Base-by-base conservation (phyloP, 75 land plant species). In the Ceratopteris richardii region DNA sequence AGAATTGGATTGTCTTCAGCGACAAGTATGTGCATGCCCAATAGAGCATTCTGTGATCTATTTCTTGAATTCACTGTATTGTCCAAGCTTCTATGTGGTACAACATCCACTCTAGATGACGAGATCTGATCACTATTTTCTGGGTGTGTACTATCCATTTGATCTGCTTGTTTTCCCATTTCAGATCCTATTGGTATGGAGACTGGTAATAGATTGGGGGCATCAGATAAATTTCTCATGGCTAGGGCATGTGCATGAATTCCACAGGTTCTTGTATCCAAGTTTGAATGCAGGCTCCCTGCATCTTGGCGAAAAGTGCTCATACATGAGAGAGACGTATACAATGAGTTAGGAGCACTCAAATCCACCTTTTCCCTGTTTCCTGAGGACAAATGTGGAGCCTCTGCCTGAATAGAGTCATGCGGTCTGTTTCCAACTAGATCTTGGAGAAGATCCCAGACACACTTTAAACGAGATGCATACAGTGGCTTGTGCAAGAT, bases 401-500 rank as follows among this genome's bases (percentile, higher is more conserved):
- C 23, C 21, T 57, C 59, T 2, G 50, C 50, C 22, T 46, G 13
- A 18, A 18, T 2, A 31, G 54, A 19, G 1, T 59, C 41, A 31
- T 3, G 37, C 30, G 21, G 31, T 56, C 37, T 33, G 20, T 33
- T 33, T 19, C 71, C 61, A 0, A 57, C 68, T 48, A 69, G 69
- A n/a, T 60, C 78, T 16, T 79, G 79, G 6, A 90, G 54, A 60
- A 80, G 66, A 1, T 63, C 67, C 25, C 75, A 48, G 0, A 80
- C 30, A 19, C 66, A 25, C 50, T 60, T 37, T 54, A 90, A 40
- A 0, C 82, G 77, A 10, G 87, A 78, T 0, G 87, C 82, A 66
- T 82, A 81, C 24, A 86, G 39, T 0, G 96, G 90, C 44, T 80
- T 78, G 1, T 67, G 52, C 31, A 80, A 23, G 2, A 90, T 58